These are phyloP conservation scores for Myxozyma melibiosi DNA, from an alignment of 805 yeast species.

Conservation along the genomic window DNA sequence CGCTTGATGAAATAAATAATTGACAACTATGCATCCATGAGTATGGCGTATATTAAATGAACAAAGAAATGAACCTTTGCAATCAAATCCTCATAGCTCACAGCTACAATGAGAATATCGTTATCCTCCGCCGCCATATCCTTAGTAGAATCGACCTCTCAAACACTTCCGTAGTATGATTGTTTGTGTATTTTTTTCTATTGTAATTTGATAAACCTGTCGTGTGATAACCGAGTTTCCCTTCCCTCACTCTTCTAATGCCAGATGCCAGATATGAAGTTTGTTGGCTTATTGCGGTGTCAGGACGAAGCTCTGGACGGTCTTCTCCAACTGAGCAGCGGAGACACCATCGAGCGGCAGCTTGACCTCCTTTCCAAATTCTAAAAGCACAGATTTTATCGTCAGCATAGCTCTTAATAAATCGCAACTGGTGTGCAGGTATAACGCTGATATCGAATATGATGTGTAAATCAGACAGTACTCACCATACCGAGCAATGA, in stretches of 20 bases:
- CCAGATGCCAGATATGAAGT: too few relatives aligned
- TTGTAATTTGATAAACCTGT: too few relatives aligned
- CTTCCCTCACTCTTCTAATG: too few relatives aligned
- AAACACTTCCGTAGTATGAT: neutral
- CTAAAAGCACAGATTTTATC: conserved; percentile 26
- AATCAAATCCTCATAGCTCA: conserved; percentile 1
- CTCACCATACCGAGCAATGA: conserved; percentile 68
- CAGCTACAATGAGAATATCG: conserved; percentile 3
- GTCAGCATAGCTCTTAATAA: neutral
- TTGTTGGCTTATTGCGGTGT: neutral
- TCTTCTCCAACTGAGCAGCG: conserved; percentile 37
- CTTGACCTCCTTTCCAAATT: conserved; percentile 52
- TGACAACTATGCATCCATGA: too few relatives aligned
- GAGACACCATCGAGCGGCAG: conserved; percentile 45
- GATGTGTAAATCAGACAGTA: neutral
- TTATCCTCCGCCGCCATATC: neutral
- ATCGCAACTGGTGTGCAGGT: too few relatives aligned
- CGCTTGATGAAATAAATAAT: neutral
- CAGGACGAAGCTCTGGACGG: conserved; percentile 33
- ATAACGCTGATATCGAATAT: neutral
- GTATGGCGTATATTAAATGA: conserved; percentile 8
- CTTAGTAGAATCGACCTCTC: neutral
- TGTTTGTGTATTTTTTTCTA: neutral
- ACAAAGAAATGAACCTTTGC: neutral
- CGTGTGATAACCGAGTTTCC: too few relatives aligned